These are phyloP conservation scores for Micractinium sp. DNA, from an alignment of 139 green algal genomes.

Conservation along the genomic window DNA sequence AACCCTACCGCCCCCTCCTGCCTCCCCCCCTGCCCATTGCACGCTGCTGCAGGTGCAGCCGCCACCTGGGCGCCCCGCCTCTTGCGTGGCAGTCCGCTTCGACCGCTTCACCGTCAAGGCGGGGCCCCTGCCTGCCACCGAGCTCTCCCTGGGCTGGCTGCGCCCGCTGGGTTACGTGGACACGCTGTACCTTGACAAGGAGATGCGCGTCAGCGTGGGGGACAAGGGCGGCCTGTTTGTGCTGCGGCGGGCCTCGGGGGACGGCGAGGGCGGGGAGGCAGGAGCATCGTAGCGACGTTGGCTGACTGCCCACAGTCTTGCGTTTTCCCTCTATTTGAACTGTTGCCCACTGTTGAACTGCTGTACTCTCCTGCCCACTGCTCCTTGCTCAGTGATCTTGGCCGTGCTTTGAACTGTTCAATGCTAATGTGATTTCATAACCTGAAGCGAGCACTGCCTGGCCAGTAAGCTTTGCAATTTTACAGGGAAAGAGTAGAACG, in stretches of 20 bases:
- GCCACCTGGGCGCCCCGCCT: not conserved
- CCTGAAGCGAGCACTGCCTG: no score
- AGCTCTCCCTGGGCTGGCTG: slow-evolving; percentile 17
- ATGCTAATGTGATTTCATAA: no score
- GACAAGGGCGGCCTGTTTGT: slow-evolving; percentile 34
- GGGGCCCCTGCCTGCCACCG: not conserved
- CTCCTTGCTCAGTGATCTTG: no score
- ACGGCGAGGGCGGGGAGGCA: not conserved
- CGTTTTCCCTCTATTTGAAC: no score
- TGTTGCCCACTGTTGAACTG: no score
- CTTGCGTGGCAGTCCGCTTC: slow-evolving; percentile 25
- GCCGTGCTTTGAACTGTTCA: not conserved
- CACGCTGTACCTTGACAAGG: slow-evolving; percentile 12
- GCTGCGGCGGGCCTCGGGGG: not conserved
- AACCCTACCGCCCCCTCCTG: no score
- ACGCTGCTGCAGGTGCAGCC: not conserved
- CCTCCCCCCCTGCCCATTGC: no score
- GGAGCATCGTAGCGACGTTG: no score
- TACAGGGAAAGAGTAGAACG: no score
- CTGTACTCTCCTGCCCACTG: no score
- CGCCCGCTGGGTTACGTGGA: slow-evolving; percentile 16
- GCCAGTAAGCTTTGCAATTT: no score
- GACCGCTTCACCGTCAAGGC: slow-evolving; percentile 5
- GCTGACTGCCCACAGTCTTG: not conserved
- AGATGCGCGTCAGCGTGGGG: slow-evolving; percentile 3